Evolutionary conservation across 768 basidiomycete species (phyloP).

Genomic region (Tricholoma flavovirens): DNA sequence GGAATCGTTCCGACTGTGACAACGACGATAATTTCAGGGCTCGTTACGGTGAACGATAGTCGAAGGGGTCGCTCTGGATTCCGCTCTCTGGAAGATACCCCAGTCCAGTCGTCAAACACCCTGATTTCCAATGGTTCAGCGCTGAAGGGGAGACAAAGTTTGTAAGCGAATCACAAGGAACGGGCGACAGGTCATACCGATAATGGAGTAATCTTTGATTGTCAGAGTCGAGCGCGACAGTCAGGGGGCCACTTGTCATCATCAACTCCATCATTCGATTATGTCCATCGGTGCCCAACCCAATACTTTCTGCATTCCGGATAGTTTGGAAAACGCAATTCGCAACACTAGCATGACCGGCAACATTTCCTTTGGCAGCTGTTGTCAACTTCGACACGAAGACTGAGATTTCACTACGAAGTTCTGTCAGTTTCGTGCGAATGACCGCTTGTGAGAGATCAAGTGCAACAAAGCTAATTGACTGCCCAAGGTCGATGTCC

Average conservation of each 20-base stretch:
- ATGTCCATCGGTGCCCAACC: slow-evolving; percentile 26
- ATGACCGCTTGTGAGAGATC: slow-evolving; percentile 59
- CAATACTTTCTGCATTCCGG: slow-evolving; percentile 44
- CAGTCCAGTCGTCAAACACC: slow-evolving; percentile 81
- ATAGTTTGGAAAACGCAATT: slow-evolving; percentile 73
- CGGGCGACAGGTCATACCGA: slow-evolving; percentile 42
- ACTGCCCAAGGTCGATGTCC: slow-evolving; percentile 79
- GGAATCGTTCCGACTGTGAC: slow-evolving; percentile 75
- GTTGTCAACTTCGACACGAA: slow-evolving; percentile 60
- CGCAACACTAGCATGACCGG: slow-evolving; percentile 61
- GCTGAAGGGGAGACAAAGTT: slow-evolving; percentile 28
- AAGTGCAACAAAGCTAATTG: slow-evolving; percentile 68
- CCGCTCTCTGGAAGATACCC: slow-evolving; percentile 32
- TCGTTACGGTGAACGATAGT: slow-evolving; percentile 70
- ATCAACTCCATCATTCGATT: slow-evolving; percentile 64
- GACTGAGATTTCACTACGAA: slow-evolving; percentile 56
- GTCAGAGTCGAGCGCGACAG: slow-evolving; percentile 68
- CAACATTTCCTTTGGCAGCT: slow-evolving; percentile 65
- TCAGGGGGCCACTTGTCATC: slow-evolving; percentile 67
- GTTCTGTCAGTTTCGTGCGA: slow-evolving; percentile 60
- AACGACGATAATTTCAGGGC: slow-evolving; percentile 60
- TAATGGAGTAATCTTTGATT: slow-evolving; percentile 70
- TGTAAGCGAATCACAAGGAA: not conserved
- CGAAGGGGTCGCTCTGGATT: slow-evolving; percentile 48
- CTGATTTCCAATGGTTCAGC: slow-evolving; percentile 73